Evolutionary conservation across 2,329 filamentous ascomycete species (phyloP).

Genomic region (Ophiognomonia clavigignenti-juglandacearum): DNA sequence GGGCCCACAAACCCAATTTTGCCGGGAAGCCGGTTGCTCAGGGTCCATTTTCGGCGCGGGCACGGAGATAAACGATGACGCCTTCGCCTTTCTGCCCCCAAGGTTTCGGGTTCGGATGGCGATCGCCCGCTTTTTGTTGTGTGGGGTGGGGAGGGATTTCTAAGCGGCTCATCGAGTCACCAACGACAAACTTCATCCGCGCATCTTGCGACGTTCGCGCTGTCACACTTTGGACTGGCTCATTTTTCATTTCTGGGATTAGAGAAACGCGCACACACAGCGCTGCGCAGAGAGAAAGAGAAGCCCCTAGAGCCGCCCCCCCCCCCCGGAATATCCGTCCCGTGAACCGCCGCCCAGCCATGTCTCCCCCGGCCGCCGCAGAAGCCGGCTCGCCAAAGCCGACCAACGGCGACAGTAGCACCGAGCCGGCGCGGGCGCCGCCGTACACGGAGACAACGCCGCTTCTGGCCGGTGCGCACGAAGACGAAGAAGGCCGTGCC

Average conservation of each 20-base stretch:
- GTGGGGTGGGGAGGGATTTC: constrained; percentile 8
- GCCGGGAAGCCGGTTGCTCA: too few species aligned
- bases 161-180: constrained; percentile 10
- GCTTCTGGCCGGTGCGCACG: constrained; percentile 12
- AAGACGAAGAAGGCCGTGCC: constrained; percentile 5
- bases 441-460: constrained; percentile 14
- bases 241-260: background rate
- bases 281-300: too few species aligned
- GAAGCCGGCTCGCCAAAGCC: constrained; percentile 2
- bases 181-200: background rate
- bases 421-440: background rate
- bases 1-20: too few species aligned
- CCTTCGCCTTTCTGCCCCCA: constrained; percentile 1
- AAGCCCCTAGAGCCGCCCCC: too few species aligned
- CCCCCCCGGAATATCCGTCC: too few species aligned
- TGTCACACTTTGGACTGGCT: background rate
- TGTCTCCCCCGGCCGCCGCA: constrained; percentile 8
- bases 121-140: constrained; percentile 6
- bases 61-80: constrained; percentile 13
- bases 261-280: too few species aligned
- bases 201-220: background rate
- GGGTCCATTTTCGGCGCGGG: too few species aligned
- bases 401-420: background rate
- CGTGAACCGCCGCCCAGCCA: too few species aligned
- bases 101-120: constrained; percentile 10